These are phyloP conservation scores for Obba rivulosa DNA, from an alignment of 768 basidiomycete genomes.

Conservation along the genomic window DNA sequence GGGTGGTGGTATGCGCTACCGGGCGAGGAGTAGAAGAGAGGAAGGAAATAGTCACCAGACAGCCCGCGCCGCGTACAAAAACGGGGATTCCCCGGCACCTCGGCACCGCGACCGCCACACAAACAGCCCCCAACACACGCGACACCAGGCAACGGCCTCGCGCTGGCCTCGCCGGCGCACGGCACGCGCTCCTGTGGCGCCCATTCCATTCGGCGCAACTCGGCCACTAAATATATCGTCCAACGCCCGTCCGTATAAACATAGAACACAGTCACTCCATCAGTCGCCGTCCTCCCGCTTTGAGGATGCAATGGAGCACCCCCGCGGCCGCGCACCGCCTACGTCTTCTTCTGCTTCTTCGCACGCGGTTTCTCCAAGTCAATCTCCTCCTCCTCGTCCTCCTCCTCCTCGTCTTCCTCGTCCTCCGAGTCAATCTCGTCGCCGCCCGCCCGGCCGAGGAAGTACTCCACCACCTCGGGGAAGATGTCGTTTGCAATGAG, in stretches of 20 bases:
- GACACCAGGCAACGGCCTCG: too few species aligned
- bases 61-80: too few species aligned
- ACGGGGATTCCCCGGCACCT: too few species aligned
- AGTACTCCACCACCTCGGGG: slow-evolving; percentile 77
- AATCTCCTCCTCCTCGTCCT: slow-evolving; percentile 80
- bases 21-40: background rate
- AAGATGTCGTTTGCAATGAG: slow-evolving; percentile 74
- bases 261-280: slow-evolving; percentile 2
- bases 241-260: slow-evolving; percentile 7
- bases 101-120: background rate
- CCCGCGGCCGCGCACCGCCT: slow-evolving; percentile 13
- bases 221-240: slow-evolving; percentile 11
- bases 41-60: background rate
- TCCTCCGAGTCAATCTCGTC: slow-evolving; percentile 63
- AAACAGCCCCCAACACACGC: slow-evolving; percentile 11
- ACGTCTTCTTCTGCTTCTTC: slow-evolving; percentile 65
- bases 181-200: background rate
- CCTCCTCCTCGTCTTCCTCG: slow-evolving; percentile 62
- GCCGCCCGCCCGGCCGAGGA: slow-evolving; percentile 59
- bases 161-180: too few species aligned
- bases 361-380: slow-evolving; percentile 79
- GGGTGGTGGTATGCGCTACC: background rate
- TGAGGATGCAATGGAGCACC: too few species aligned
- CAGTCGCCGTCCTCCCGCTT: too few species aligned
- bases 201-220: slow-evolving; percentile 1